Evolutionary conservation across 768 basidiomycete species (phyloP), one percentile per base, ranked within the genome.

Genomic region (Naganishia friedmannii): DNA sequence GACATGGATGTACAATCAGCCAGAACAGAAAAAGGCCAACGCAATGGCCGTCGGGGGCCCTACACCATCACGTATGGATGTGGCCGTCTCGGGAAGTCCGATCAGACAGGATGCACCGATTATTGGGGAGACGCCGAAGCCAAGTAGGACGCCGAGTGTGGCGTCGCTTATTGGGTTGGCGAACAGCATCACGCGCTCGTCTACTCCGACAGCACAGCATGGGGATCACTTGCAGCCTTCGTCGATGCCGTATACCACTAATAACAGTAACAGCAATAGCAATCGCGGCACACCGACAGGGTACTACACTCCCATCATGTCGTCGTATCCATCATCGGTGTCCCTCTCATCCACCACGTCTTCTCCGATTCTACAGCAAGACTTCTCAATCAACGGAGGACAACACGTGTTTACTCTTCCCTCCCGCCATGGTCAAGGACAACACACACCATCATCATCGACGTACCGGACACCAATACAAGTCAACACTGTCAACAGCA

Each of bases 1-100:
- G 17, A 97, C 94, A 1, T 93, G 90, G 88, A 83, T 94, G 70
- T 98, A 96, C 83, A 95, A 94, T 78, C 88, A 89, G 71, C 91
- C 86, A 7, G 80, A 71, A 76, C 56, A 67, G 4, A 51, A 26
- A 21, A 67, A 67, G 19, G 46, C 67, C n/a, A 54, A 37, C 31
- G 42, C 65, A 7, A 28, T 54, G n/a, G 63, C 54, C 28, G 70
- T 28, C 45, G 66, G 53, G 3, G 53, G 46, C 23, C 53, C 57
- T 23, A 37, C 19, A 26, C 32, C n/a, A 42, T 63, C 60, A 19
- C 67, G 79, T 23, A 77, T 72, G 21, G 70, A 72, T 51, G 73
- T 80, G 9, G 79, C 78, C 8, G 77, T 77, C 0, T 78, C 78
- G 26, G 79, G 78, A 2, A 78, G 77, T 17, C 79, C 79, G 13